phyloP scores from a whole-genome alignment of 805 yeast genomes.

The Kodamaea fukazawae region DNA sequence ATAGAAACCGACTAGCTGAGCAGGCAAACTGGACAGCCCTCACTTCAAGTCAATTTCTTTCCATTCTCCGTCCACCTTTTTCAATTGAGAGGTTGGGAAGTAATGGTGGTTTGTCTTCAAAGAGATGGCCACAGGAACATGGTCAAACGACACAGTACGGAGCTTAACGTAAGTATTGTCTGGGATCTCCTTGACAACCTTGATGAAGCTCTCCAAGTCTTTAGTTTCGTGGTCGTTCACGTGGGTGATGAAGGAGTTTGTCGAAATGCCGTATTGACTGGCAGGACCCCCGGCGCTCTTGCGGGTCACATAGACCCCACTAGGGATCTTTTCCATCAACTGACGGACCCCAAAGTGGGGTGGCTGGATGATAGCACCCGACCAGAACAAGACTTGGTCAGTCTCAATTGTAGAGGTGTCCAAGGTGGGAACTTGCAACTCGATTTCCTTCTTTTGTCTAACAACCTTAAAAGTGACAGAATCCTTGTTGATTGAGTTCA shows the following conservation, averaged over 20 bases:
- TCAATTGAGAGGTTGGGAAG: constrained; percentile 69
- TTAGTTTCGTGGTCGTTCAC: constrained; percentile 76
- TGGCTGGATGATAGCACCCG: constrained; percentile 77
- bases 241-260: constrained; percentile 85
- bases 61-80: constrained; percentile 47
- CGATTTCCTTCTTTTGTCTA: constrained; percentile 64
- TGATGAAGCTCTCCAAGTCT: constrained; percentile 63
- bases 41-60: constrained; percentile 12
- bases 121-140: constrained; percentile 81
- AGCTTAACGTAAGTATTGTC: constrained; percentile 80
- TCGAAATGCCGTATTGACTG: constrained; percentile 70
- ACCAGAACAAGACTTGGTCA: constrained; percentile 70
- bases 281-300: constrained; percentile 85
- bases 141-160: constrained; percentile 79
- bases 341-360: constrained; percentile 95
- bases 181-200: constrained; percentile 64
- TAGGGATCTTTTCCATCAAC: constrained; percentile 71
- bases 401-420: constrained; percentile 58
- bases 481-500: constrained; percentile 48
- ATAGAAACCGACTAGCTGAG: too few relatives aligned
- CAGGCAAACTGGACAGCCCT: too few relatives aligned
- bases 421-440: constrained; percentile 62
- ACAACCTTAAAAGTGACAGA: constrained; percentile 59
- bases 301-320: constrained; percentile 77
- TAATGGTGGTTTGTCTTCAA: constrained; percentile 86